Evolutionary conservation across 1,284 basidiomycete species (phyloP), one percentile per base, ranked within the genome.

Genomic region (Megacollybia platyphylla): DNA sequence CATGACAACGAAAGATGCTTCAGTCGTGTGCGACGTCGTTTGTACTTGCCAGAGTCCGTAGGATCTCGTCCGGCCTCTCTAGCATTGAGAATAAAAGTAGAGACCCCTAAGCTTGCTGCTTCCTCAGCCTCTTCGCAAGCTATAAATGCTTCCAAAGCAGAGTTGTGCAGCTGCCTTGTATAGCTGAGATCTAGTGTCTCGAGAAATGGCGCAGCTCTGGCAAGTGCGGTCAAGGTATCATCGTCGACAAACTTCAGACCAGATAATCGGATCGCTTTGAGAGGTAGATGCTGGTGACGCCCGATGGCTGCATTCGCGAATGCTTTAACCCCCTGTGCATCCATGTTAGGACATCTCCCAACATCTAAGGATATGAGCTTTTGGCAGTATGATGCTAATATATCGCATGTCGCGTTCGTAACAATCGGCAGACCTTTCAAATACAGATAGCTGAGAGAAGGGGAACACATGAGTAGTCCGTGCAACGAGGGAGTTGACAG

Each of bases 151-250:
- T 81, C 77, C 45, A 93, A 49, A 2, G 80, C 75, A 1, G 77
- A 78, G 56, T 91, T 87, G 51, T 79, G 79, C 46, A 94, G 58
- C 40, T 77, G 71, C 24, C 67, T 65, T 42, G 75, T 73, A 51
- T 84, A 80, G 57, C 79, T 86, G 41, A 92, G 61, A 57, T 94
- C 89, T 7, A 96, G 67, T n/a, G 86, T 71, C 56, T 88, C 80
- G 8, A 94, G 69, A 49, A 68, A 62, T n/a, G 83, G 82, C 1
- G 81, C 70, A 3, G 71, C 77, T 47, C 62, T 68, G 1, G 79
- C 85, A 31, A 88, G 63, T 8, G 61, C 60, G 13, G 60, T 55
- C 67, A 94, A 70, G 47, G 76, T 70, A 5, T 63, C 61, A 50
- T 80, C 76, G 9, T 73, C 67, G 39, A 81, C 60, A 38, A 73